Percentiles rank a stretch among this genome's conserved stretches.
Conservation (phyloP, 202 grass and related monocot species). For the Digitaria exilis region DNA sequence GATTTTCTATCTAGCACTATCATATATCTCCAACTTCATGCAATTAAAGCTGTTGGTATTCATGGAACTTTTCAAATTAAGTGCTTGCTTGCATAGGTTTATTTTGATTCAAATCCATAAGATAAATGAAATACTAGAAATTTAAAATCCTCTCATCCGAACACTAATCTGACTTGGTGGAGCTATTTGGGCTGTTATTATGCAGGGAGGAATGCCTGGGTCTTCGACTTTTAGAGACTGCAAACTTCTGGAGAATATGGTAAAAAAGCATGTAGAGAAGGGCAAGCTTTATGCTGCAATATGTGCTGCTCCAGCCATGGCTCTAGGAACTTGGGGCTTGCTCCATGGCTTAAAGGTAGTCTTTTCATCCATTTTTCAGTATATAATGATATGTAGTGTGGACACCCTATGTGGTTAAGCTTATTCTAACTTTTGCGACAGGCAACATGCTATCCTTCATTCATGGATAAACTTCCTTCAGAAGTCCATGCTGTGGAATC, state of each 20-base stretch:
- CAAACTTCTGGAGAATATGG: conserved; percentile 58
- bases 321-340: conserved; percentile 79
- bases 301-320: conserved; percentile 77
- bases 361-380: neutral
- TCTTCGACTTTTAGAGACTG: conserved; percentile 66
- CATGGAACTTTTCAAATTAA: neutral
- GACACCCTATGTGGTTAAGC: neutral
- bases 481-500: conserved; percentile 73
- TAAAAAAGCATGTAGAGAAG: conserved; percentile 76
- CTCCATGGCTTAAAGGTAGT: conserved; percentile 81
- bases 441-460: conserved; percentile 88
- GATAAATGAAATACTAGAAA: neutral
- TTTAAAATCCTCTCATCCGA: neutral
- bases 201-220: conserved; percentile 70
- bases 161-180: neutral
- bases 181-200: neutral
- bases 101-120: neutral
- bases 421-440: conserved; percentile 34
- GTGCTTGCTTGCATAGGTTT: neutral
- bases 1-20: neutral
- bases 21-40: neutral
- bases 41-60: neutral
- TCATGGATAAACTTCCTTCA: conserved; percentile 84
- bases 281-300: conserved; percentile 80
- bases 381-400: neutral